Base-by-base conservation (phyloP, 2,329 filamentous ascomycete genomes). In the Zopfia rhizophila region DNA sequence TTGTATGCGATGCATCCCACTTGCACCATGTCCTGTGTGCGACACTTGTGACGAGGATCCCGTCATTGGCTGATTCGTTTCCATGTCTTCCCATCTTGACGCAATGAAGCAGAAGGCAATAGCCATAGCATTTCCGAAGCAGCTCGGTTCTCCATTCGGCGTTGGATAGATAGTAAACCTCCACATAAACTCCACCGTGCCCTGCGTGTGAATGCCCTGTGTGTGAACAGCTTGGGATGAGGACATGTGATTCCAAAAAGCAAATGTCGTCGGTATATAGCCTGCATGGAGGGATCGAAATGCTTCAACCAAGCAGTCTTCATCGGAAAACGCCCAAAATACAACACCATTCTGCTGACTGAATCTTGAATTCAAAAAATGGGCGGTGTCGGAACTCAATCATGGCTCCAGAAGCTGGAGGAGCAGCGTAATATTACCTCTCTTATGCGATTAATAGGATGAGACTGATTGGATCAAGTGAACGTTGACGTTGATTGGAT, bases 401-500 rank as follows among this genome's bases (percentile, higher is more conserved):
- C 72, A 30, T 76, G 74, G 73, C 71, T 77, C 17, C 70, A 76
- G 45, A 75, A 74, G 67, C 70, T 77, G 25, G 70, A 75, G 45
- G 65, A 74, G 57, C 68, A 75, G 49, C 51, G 73, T 75, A 52
- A 56, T 69, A 60, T 22, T 16, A 12, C 13, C 5, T 10, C 36
- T 11, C 13, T 8, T 11, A 29, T 19, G 8, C 30, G 12, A 12
- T 14, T 38, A n/a, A 16, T 30, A 7, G 4, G 5, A 17, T 17
- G 21, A 25, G 13, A 12, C 1, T 14, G 37, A 13, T 38, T 11
- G 7, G 4, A 24, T 14, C 42, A 36, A 80, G 78, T 80, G 45
- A 75, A 80, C 22, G 68, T 81, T 41, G 78, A 81, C 48, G 75
- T 80, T 17, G 78, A 81, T 54, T 79, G 75, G 70, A 80, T 81